Evolutionary conservation across 23 red algal species (phyloP), one percentile per base, ranked within the genome.

Genomic region (Gracilaria gracilis): DNA sequence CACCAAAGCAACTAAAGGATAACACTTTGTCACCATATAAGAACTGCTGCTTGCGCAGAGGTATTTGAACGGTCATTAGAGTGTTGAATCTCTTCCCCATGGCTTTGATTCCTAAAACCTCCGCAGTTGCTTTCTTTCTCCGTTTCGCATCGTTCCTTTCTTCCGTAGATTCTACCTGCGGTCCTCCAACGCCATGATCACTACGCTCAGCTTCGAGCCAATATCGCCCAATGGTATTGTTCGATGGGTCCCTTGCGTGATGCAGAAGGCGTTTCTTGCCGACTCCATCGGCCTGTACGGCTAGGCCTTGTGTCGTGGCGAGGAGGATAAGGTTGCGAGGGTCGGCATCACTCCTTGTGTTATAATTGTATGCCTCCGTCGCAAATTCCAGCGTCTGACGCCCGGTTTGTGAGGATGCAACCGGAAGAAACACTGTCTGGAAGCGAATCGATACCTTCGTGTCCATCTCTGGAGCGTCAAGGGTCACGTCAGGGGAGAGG

Each of bases 201-300:
- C 75, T 80, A 28, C 75, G 37, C 48, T 80, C 75, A 14, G 75
- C 75, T 20, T 80, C 75, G 29, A 80, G 75, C 75, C 75, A 80
- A 25, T 80, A 20, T 2, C 21, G 34, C 66, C 32, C 7, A 40
- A 11, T 25, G 24, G 14, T 57, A 5, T 35, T 54, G 29, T 1
- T 46, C 14, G 16, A 19, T 54, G 37, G 1, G 40, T 80, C 35
- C 24, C 31, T 36, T 50, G 75, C 36, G 21, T 80, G 75, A 46
- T 42, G 36, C 12, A 80, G 36, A 20, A 57, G 75, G 14, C 75
- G 37, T 25, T 80, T 80, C 48, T 34, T 80, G 31, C 75, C 75
- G 12, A 15, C 48, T 80, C 75, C 75, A 54, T 80, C 36, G 31
- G 37, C 75, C 48, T 80, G 35, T 1, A 80, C 36, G 31, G 40